These are phyloP conservation scores for Petunia secreta DNA, from an alignment of 257 asterid species.

Conservation along the genomic window DNA sequence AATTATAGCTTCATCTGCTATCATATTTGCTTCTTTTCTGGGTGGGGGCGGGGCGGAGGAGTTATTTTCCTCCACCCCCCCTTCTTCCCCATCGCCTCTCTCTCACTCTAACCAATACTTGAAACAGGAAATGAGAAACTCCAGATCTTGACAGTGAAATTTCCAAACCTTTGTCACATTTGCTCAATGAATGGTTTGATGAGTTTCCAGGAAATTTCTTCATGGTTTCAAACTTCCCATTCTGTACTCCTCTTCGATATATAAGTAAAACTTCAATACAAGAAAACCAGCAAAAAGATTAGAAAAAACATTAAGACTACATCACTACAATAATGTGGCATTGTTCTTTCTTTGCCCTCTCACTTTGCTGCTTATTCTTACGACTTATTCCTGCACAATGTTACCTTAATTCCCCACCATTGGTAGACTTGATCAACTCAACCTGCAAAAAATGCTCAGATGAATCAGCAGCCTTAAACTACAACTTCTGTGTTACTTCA, in stretches of 20 bases:
- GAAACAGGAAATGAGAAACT: neutral
- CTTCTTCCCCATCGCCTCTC: neutral
- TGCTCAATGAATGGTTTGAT: neutral
- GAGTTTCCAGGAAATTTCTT: slow-evolving; percentile 15
- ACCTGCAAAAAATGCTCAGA: slow-evolving; percentile 39
- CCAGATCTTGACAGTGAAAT: neutral
- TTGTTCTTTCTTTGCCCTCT: slow-evolving; percentile 21
- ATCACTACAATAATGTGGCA: slow-evolving; percentile 26
- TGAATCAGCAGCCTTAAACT: slow-evolving; percentile 33
- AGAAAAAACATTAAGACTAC: neutral
- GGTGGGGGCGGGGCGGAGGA: too few relatives aligned
- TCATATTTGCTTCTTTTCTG: too few relatives aligned
- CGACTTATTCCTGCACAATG: slow-evolving; percentile 6
- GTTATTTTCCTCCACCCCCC: too few relatives aligned
- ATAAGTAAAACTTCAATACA: neutral
- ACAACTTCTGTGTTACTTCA: slow-evolving; percentile 35
- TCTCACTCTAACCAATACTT: neutral
- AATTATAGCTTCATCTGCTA: too few relatives aligned
- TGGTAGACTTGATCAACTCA: slow-evolving; percentile 32
- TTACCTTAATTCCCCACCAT: neutral
- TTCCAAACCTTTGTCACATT: neutral
- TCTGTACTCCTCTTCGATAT: slow-evolving; percentile 1
- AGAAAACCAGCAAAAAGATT: slow-evolving; percentile 1
- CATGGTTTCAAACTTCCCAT: neutral
- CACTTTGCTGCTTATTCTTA: slow-evolving; percentile 23